Conservation (phyloP, 2,329 filamentous ascomycete genomes). For the Balansia obtecta region DNA sequence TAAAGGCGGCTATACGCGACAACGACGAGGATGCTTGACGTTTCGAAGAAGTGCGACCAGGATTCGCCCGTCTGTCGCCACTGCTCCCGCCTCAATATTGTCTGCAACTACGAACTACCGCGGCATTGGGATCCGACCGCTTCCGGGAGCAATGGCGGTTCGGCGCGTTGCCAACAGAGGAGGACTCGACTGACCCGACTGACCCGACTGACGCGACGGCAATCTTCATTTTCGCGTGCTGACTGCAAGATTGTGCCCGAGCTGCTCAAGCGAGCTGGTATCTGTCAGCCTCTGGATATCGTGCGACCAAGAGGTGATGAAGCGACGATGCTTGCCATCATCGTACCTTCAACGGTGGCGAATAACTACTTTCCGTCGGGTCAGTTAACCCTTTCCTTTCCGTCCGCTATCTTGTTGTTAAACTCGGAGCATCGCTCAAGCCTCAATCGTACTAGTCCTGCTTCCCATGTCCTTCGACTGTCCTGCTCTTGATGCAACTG, state of each 20-base stretch:
- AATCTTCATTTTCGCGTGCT: background rate
- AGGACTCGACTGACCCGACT: background rate
- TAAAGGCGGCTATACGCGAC: conserved; percentile 10
- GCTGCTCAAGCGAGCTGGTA: background rate
- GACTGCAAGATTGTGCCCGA: background rate
- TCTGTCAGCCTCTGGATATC: background rate
- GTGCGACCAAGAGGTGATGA: background rate
- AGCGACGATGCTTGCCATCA: too few species aligned
- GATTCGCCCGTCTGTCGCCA: conserved; percentile 9
- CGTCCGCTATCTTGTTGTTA: too few species aligned
- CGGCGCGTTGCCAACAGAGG: background rate
- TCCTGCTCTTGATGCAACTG: conserved; percentile 9
- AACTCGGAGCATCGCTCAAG: background rate
- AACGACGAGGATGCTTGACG: conserved; percentile 12
- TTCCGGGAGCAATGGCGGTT: background rate
- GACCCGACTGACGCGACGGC: too few species aligned
- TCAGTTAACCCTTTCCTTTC: background rate
- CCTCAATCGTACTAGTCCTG: conserved; percentile 5
- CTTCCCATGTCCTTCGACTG: conserved; percentile 14
- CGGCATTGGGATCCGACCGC: background rate
- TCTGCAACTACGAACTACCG: conserved; percentile 9
- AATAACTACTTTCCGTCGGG: conserved; percentile 12
- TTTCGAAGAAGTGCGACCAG: conserved; percentile 11
- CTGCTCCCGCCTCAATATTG: conserved; percentile 10
- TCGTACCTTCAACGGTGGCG: conserved; percentile 7